Evolutionary conservation across 2,329 filamentous ascomycete species (phyloP).

Genomic region (Ploettnerulaceae sp.): DNA sequence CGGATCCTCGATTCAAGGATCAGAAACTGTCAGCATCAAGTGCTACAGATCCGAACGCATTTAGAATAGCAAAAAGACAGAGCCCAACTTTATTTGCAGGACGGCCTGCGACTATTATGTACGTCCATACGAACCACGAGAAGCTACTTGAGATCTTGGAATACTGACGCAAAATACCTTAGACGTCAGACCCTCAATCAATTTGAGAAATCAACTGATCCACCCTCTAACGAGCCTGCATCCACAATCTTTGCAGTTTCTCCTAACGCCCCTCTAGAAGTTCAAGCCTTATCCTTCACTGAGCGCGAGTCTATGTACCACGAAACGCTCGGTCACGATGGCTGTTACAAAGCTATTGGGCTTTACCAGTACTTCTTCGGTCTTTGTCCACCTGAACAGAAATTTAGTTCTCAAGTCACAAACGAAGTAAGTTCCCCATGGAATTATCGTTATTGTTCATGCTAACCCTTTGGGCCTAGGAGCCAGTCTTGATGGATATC

Average conservation of each 20-base stretch:
- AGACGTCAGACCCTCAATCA: background rate
- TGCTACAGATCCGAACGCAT: background rate
- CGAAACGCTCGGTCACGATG: conserved; percentile 7
- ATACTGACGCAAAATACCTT: too few species aligned
- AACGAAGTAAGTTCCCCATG: conserved; percentile 1
- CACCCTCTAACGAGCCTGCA: background rate
- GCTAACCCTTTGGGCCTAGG: background rate
- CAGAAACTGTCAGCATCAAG: background rate
- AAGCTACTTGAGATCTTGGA: too few species aligned
- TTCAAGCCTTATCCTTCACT: conserved; percentile 1
- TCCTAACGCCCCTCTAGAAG: background rate
- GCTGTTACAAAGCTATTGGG: conserved; percentile 6
- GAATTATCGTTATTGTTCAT: background rate
- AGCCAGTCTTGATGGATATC: background rate
- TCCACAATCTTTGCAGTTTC: background rate
- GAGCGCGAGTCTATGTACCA: conserved; percentile 6
- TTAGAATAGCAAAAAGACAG: background rate
- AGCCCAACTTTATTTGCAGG: too few species aligned
- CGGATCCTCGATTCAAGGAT: conserved; percentile 1
- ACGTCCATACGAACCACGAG: too few species aligned
- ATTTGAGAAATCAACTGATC: background rate
- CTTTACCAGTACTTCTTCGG: conserved; percentile 8
- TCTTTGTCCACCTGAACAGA: conserved; percentile 4
- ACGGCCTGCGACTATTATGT: too few species aligned
- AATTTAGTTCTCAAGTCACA: background rate